Evolutionary conservation across 768 basidiomycete genomes (phyloP), one percentile per base, ranked within the genome.

Genomic region (Pulveroboletus sp.): DNA sequence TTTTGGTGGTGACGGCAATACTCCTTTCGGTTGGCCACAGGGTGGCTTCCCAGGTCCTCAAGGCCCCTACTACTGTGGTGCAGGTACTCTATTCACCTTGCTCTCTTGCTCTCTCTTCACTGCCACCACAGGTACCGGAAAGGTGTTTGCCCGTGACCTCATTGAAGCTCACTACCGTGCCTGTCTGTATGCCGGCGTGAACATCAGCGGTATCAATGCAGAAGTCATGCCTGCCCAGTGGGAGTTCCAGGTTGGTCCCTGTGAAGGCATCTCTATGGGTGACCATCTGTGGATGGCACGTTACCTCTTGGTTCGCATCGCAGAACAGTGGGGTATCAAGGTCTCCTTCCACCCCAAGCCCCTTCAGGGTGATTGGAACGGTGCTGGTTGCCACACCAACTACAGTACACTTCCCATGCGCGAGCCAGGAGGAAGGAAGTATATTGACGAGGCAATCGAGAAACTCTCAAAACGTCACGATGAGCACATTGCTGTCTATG

Each of bases 261-360:
- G 95, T 63, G 88, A 90, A 68, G 97, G 97, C 46, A 97, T 98
- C 69, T 78, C 87, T 51, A 95, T 98, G 93, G 97, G 97, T 59
- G 97, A 99, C 71, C 95, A 99, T 73, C 85, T 99, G 61, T 97
- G 94, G 93, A 93, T 98, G 83, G 92, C 97, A 32, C 90, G 97
- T 59, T 99, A 87, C 78, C 87, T 99, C 59, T 85, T 98, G 61
- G 70, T 92, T 66, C 90, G 97, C 59, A 86, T 97, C 59, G 94
- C 95, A 57, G 97, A 98, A 73, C 94, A 97, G 73, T 97, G 94
- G 93, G 89, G 84, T 53, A 70, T 94, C 74, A 94, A 93, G 71
- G 94, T 97, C 55, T 97, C 97, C 56, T 94, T 98, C 94, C 97
- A 99, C 80, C 97, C 97, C 67, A 99, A 99, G 72, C 94, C 94